A percentile compares a stretch with the other conserved stretches of the same genome.
phyloP scores from a whole-genome alignment of 176 grass and related monocot genomes.

The Oryza australiensis region DNA sequence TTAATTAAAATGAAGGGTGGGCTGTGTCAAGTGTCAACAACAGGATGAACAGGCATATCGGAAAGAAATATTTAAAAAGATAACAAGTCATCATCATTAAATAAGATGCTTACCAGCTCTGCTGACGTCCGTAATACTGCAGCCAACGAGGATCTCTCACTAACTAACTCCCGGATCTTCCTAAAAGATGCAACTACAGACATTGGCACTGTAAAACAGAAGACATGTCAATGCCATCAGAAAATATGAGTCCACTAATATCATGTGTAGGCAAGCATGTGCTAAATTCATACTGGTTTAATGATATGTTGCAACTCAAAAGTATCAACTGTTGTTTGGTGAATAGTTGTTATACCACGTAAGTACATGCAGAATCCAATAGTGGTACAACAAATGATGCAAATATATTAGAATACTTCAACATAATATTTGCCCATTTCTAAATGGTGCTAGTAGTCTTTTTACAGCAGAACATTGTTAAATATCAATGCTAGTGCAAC shows the following conservation, averaged over 20 bases:
- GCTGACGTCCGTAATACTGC: slow-evolving; percentile 70
- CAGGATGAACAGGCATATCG: background rate
- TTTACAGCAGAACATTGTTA: slow-evolving; percentile 17
- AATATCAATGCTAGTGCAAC: background rate
- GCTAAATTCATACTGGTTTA: background rate
- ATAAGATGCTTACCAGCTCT: slow-evolving; percentile 70
- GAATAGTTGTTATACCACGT: background rate
- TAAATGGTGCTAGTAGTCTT: background rate
- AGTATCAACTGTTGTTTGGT: background rate
- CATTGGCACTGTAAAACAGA: slow-evolving; percentile 76
- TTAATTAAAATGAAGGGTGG: background rate
- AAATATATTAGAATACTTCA: background rate
- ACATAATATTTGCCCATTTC: background rate
- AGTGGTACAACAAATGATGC: slow-evolving; percentile 7
- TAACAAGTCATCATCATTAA: slow-evolving; percentile 24
- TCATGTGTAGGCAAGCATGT: background rate
- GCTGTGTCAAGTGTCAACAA: slow-evolving; percentile 16
- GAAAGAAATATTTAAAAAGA: slow-evolving; percentile 6
- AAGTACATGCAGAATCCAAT: background rate
- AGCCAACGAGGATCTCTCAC: slow-evolving; percentile 71
- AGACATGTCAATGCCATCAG: slow-evolving; percentile 14
- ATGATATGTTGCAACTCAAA: background rate
- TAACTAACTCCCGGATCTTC: slow-evolving; percentile 81
- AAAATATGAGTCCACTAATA: background rate
- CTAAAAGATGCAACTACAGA: slow-evolving; percentile 82